Conservation (phyloP, 345 rosid genomes). For the Dimocarpus longan region DNA sequence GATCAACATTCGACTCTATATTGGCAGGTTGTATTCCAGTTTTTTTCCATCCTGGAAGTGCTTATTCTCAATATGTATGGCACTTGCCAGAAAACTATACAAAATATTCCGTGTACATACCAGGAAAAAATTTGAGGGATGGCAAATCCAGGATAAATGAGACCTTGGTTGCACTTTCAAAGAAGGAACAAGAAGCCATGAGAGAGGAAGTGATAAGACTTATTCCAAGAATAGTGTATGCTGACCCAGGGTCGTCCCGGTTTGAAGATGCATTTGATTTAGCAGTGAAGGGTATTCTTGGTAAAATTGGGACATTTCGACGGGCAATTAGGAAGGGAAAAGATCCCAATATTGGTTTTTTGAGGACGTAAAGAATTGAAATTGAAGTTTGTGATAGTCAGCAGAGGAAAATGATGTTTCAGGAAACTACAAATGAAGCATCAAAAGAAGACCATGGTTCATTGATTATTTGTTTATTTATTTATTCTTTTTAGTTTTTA, state of each 20-base stretch:
- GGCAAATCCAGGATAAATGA: conserved; percentile 11
- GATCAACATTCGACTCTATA: conserved; percentile 32
- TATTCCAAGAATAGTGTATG: conserved; percentile 34
- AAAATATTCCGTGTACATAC: conserved; percentile 30
- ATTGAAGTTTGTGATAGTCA: no score
- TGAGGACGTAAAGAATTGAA: no score
- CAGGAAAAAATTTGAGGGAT: neutral
- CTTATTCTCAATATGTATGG: conserved; percentile 34
- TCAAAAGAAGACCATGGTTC: neutral
- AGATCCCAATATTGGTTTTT: neutral
- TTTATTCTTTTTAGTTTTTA: neutral
- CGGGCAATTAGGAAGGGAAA: neutral
- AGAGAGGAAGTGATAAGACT: conserved; percentile 29
- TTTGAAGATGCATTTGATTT: conserved; percentile 41
- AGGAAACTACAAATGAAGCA: no score
- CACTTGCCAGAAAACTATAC: conserved; percentile 26
- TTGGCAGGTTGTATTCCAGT: conserved; percentile 40
- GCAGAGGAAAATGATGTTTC: no score
- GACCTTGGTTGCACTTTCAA: conserved; percentile 17
- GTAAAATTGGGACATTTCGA: conserved; percentile 9
- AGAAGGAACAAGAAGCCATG: conserved; percentile 15
- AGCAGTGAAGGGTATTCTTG: conserved; percentile 28
- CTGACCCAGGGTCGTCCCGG: conserved; percentile 12
- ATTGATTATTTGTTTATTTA: neutral
- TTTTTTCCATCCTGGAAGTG: conserved; percentile 33